phyloP scores from a whole-genome alignment of 441 rosid genomes.

The Jatropha podagrica region DNA sequence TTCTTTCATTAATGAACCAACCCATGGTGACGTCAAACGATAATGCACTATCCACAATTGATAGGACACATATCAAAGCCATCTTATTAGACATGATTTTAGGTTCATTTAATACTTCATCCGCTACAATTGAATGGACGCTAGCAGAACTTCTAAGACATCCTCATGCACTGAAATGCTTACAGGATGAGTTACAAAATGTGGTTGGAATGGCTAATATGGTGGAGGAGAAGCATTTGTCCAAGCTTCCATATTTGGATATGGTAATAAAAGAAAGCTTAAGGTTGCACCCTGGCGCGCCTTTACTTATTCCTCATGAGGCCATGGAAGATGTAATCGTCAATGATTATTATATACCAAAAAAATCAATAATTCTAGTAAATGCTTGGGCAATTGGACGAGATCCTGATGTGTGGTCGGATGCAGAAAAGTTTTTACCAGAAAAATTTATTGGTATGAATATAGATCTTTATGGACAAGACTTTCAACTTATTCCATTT shows the following conservation, averaged over 20 bases:
- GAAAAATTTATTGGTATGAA: slow-evolving; percentile 34
- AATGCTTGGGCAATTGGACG: slow-evolving; percentile 28
- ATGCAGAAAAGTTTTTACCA: slow-evolving; percentile 30
- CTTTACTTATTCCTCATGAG: slow-evolving; percentile 26
- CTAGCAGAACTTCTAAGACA: slow-evolving; percentile 34
- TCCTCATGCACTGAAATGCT: slow-evolving; percentile 32
- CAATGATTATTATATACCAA: slow-evolving; percentile 27
- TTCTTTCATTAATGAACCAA: too few species aligned
- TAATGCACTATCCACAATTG: slow-evolving; percentile 8
- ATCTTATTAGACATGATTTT: slow-evolving; percentile 31
- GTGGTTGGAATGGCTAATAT: slow-evolving; percentile 36
- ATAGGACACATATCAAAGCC: slow-evolving; percentile 32
- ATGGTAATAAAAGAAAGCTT: slow-evolving; percentile 26
- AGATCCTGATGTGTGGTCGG: slow-evolving; percentile 23
- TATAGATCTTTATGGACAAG: slow-evolving; percentile 44
- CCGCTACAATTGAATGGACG: slow-evolving; percentile 38
- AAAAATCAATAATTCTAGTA: slow-evolving; percentile 26
- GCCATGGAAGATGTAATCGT: slow-evolving; percentile 25
- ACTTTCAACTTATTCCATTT: slow-evolving; percentile 52
- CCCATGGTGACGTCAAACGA: not conserved
- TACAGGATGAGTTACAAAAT: slow-evolving; percentile 34
- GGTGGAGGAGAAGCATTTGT: slow-evolving; percentile 39
- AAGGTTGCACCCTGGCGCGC: too few species aligned
- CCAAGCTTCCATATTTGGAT: slow-evolving; percentile 24
- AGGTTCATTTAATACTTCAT: slow-evolving; percentile 31